phyloP scores from a whole-genome alignment of 2,329 filamentous ascomycete species.

The Nigrospora osmanthi region DNA sequence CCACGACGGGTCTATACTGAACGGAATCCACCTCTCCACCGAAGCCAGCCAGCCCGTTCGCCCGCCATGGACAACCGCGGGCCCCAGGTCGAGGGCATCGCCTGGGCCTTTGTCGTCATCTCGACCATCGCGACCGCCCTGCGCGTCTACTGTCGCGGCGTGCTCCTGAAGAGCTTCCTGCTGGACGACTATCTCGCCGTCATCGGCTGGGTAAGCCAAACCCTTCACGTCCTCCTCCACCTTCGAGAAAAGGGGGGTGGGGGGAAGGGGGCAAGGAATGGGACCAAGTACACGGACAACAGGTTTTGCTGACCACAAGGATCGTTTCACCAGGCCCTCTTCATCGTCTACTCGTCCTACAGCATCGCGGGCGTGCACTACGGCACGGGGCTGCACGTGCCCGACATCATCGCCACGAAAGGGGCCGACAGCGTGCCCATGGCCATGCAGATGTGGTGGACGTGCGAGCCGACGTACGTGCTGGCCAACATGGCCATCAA shows the following conservation, averaged over 20 bases:
- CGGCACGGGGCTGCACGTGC: constrained; percentile 17
- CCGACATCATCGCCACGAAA: constrained; percentile 6
- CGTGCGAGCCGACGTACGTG: constrained; percentile 33
- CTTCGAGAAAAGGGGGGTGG: too few species aligned
- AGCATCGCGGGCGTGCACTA: constrained; percentile 18
- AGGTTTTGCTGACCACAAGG: too few species aligned
- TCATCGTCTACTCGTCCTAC: constrained; percentile 17
- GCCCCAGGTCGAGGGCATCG: constrained; percentile 16
- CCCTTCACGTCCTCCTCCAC: neutral
- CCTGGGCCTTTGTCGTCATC: constrained; percentile 24
- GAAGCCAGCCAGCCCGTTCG: too few species aligned
- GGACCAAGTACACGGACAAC: too few species aligned
- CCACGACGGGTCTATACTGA: too few species aligned
- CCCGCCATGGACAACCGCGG: constrained; percentile 9
- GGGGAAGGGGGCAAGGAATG: too few species aligned
- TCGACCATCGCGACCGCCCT: constrained; percentile 20
- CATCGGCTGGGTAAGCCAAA: constrained; percentile 17
- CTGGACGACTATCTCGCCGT: constrained; percentile 25
- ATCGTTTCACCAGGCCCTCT: constrained; percentile 7
- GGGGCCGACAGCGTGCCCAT: constrained; percentile 8
- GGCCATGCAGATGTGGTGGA: constrained; percentile 29
- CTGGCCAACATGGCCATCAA: constrained; percentile 26
- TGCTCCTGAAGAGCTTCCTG: constrained; percentile 22
- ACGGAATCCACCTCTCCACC: too few species aligned
- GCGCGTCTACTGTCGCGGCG: constrained; percentile 22